Conservation (phyloP, 495 filamentous ascomycete genomes). For the Penicillium dipodomyicola region DNA sequence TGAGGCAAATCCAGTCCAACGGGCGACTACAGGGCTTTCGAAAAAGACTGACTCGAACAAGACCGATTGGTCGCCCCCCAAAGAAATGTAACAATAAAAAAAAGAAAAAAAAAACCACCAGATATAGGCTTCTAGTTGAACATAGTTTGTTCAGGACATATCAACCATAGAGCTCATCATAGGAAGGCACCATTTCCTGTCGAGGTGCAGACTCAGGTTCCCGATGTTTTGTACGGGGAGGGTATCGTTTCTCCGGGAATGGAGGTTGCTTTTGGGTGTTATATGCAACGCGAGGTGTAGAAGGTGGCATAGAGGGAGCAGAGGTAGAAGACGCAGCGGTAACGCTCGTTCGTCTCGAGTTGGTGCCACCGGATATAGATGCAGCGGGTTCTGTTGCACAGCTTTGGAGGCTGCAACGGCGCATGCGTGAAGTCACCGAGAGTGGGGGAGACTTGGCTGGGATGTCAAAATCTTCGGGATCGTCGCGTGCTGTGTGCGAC, state of each 20-base stretch:
- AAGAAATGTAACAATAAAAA: constrained; percentile 9
- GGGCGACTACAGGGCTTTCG: neutral
- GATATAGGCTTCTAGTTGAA: constrained; percentile 7
- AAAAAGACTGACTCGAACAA: neutral
- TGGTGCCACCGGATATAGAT: constrained; percentile 31
- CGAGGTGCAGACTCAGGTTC: constrained; percentile 20
- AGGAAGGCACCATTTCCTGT: constrained; percentile 44
- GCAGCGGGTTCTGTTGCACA: constrained; percentile 27
- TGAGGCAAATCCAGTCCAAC: neutral
- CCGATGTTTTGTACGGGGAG: constrained; percentile 24
- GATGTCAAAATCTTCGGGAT: constrained; percentile 24
- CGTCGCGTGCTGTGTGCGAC: constrained; percentile 4
- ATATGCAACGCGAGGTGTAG: constrained; percentile 30
- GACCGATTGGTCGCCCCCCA: neutral
- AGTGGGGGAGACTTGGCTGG: constrained; percentile 41
- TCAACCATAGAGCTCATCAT: constrained; percentile 48
- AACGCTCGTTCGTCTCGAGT: constrained; percentile 41
- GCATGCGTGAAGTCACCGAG: constrained; percentile 47
- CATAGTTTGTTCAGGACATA: neutral
- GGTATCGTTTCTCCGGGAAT: constrained; percentile 25
- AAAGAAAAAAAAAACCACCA: neutral
- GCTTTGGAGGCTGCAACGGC: constrained; percentile 40
- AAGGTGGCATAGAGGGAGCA: constrained; percentile 29
- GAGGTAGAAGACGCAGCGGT: constrained; percentile 35
- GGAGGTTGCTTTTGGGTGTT: constrained; percentile 1